Conservation (phyloP, 2,329 filamentous ascomycete genomes). For the Diaporthe sp. region DNA sequence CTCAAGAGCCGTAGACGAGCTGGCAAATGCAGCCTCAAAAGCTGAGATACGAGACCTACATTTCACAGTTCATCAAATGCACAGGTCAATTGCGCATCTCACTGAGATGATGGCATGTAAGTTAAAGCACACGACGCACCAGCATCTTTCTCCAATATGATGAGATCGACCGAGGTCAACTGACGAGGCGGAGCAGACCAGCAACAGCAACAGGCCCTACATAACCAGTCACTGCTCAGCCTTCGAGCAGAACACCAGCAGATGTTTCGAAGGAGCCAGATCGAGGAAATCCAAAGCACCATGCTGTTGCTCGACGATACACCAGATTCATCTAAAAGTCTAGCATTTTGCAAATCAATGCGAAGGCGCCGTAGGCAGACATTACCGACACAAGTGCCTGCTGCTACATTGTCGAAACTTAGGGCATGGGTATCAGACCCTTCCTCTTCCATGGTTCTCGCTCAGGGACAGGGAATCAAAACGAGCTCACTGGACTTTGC, state of each 20-base stretch:
- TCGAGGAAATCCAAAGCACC: neutral
- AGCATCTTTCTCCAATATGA: no score
- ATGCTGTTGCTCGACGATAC: neutral
- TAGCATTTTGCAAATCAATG: conserved; percentile 9
- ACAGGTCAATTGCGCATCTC: neutral
- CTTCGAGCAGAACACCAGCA: neutral
- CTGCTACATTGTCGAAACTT: neutral
- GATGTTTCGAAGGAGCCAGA: neutral
- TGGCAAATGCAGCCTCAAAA: conserved; percentile 38
- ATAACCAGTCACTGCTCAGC: conserved; percentile 2
- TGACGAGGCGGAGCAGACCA: neutral
- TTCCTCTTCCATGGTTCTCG: neutral
- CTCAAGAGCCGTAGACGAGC: conserved; percentile 39
- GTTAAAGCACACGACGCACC: neutral
- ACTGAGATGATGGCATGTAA: conserved; percentile 12
- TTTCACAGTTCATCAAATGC: conserved; percentile 13
- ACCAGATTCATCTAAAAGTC: neutral
- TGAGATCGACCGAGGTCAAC: no score
- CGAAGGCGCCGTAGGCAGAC: neutral
- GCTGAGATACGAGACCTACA: conserved; percentile 44
- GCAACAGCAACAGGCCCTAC: neutral
- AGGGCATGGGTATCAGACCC: neutral
- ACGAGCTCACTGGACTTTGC: conserved; percentile 1
- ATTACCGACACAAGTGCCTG: neutral
- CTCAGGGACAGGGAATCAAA: neutral